Conservation (phyloP, 139 green algal species). For the Volvox africanus region DNA sequence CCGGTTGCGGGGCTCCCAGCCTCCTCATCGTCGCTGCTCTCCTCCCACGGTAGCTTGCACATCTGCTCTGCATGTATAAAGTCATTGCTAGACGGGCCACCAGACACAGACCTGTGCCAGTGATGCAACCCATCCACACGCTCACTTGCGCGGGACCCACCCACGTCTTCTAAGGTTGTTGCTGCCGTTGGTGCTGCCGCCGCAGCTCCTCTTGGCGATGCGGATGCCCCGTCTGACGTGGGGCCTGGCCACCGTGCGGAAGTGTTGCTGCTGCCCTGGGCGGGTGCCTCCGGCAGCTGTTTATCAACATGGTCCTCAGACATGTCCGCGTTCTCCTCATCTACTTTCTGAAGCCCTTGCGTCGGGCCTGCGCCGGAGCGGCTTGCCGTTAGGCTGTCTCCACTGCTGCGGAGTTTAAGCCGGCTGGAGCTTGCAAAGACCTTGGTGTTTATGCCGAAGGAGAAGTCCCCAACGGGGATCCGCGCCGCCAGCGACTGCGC, state of each 20-base stretch:
- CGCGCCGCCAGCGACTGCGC: neutral
- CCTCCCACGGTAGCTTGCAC: conserved; percentile 37
- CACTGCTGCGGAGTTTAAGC: neutral
- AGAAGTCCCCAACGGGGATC: conserved; percentile 21
- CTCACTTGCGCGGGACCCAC: neutral
- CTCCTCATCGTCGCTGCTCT: conserved; percentile 27
- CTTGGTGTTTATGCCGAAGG: conserved; percentile 33
- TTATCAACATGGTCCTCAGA: neutral
- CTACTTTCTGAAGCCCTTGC: too few relatives aligned
- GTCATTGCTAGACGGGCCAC: neutral
- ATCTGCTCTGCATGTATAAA: neutral
- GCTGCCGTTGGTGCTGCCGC: neutral
- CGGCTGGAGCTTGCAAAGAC: conserved; percentile 22
- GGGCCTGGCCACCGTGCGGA: neutral
- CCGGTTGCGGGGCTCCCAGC: too few relatives aligned
- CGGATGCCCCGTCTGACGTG: too few relatives aligned
- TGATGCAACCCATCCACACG: neutral
- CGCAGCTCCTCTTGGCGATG: neutral
- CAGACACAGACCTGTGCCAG: neutral
- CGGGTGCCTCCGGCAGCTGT: neutral
- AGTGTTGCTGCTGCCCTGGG: neutral
- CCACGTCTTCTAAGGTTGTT: neutral
- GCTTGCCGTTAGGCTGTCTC: too few relatives aligned
- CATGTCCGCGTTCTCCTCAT: too few relatives aligned
- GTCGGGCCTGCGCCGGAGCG: too few relatives aligned